Evolutionary conservation across 192 early-diverging fungal species (phyloP), one percentile per base, ranked within the genome.

Genomic region (Entomortierella lignicola): DNA sequence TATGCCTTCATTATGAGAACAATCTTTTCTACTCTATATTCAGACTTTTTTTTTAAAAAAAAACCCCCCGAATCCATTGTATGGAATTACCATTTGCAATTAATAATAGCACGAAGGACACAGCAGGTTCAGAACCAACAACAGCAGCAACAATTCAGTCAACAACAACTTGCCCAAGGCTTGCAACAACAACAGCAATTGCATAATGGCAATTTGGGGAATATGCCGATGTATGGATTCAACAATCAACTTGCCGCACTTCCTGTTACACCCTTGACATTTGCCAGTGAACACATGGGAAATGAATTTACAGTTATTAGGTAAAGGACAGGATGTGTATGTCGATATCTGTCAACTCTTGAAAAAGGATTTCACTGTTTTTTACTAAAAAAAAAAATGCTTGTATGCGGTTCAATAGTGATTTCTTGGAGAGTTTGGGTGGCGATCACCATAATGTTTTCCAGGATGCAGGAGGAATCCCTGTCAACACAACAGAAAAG

Each of bases 231-330:
- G 0, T 85, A 77, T 31, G 63, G 62, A 59, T 79, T 70, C 51
- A 79, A 69, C 43, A 79, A 66, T 52, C 75, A 70, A 21, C 39
- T 79, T 7, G 44, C 75, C 8, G 67, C 75, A 21, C 73, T 83
- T 26, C 83, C 83, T 52, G 66, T 63, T 17, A 81, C 83, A 44
- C 92, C 92, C 20, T 73, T 91, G n/a, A 86, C 90, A 1, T 95
- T 95, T 86, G 91, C 93, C 2, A 88, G 85, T 77, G 92, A 91
- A 47, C 85, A 88, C 52, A 91, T 89, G 88, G 94, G 93, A 21
- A 88, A 94, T 80, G 94, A 95, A 61, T 91, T 94, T 55, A 89
- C 92, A 2, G 91, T 94, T 13, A 85, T 95, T 55, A 90, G 82
- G 82, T 80, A 73, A n/a, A n/a, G n/a, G n/a, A n/a, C n/a, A n/a